These are phyloP conservation scores for Ciborinia camelliae DNA, from an alignment of 2,329 filamentous ascomycete species.

Conservation along the genomic window DNA sequence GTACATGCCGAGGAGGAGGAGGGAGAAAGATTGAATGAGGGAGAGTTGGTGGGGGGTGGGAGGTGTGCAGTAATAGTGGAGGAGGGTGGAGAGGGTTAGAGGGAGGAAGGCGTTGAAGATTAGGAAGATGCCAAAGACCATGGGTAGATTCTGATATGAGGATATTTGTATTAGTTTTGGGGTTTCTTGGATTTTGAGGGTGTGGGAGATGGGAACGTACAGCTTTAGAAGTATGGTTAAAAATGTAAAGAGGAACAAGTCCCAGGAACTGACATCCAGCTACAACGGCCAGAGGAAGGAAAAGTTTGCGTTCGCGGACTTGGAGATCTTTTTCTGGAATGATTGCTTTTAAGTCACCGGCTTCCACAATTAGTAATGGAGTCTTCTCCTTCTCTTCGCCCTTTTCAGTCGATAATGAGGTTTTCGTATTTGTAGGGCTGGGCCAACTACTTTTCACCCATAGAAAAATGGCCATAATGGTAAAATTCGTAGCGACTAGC, in stretches of 20 bases:
- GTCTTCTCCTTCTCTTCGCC: slow-evolving; percentile 37
- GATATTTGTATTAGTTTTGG: slow-evolving; percentile 7
- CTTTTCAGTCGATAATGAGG: slow-evolving; percentile 19
- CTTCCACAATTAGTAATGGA: slow-evolving; percentile 29
- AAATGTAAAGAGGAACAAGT: slow-evolving; percentile 77
- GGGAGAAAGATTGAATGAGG: slow-evolving; percentile 83
- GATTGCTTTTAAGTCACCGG: slow-evolving; percentile 28
- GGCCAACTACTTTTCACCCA: slow-evolving; percentile 79
- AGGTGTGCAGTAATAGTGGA: slow-evolving; percentile 46
- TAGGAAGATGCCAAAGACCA: slow-evolving; percentile 57
- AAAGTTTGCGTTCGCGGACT: slow-evolving; percentile 52
- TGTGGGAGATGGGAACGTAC: slow-evolving; percentile 43
- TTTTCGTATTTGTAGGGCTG: slow-evolving; percentile 2
- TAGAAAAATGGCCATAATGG: slow-evolving; percentile 89
- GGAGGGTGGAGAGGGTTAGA: slow-evolving; percentile 51
- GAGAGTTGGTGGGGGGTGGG: slow-evolving; percentile 68
- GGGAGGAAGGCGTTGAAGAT: slow-evolving; percentile 55
- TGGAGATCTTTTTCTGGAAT: slow-evolving; percentile 26
- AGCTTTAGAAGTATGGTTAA: slow-evolving; percentile 67
- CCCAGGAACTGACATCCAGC: slow-evolving; percentile 71
- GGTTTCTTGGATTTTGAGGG: not conserved
- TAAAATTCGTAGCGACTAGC: slow-evolving; percentile 91
- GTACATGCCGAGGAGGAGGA: slow-evolving; percentile 88
- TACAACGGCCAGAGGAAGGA: slow-evolving; percentile 72
- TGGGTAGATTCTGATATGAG: slow-evolving; percentile 51